Conservation (phyloP, 1,284 basidiomycete species). For the Naganishia sp. region DNA sequence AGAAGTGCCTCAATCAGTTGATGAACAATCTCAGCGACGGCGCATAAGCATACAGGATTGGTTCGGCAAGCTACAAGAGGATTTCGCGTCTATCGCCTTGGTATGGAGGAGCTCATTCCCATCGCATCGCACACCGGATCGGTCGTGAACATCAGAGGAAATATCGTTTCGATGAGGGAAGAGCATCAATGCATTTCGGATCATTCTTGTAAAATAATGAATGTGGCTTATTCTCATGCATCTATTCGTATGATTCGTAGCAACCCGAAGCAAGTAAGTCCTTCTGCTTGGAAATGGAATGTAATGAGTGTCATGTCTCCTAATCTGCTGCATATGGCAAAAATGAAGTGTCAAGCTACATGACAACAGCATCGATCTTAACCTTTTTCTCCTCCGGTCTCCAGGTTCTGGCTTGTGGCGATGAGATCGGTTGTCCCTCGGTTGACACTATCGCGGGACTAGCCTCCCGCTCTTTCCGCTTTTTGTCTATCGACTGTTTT, state of each 20-base stretch:
- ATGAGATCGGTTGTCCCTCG: slow-evolving; percentile 63
- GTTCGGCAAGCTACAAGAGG: not conserved
- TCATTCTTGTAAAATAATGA: no score
- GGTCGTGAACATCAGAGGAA: no score
- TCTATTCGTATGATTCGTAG: not conserved
- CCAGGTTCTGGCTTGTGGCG: slow-evolving; percentile 66
- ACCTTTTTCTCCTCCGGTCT: slow-evolving; percentile 31
- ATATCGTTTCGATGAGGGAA: no score
- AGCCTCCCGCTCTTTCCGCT: slow-evolving; percentile 19
- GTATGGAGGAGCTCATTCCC: not conserved
- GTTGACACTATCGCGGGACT: slow-evolving; percentile 38
- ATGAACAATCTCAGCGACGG: slow-evolving; percentile 72
- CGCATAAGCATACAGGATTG: not conserved
- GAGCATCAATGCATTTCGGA: no score
- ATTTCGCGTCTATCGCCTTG: not conserved
- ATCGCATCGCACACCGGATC: no score
- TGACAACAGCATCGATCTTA: slow-evolving; percentile 24
- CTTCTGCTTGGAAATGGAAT: no score
- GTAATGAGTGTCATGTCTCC: no score
- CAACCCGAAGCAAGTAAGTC: not conserved
- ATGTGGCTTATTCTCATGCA: no score
- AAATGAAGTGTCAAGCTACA: not conserved
- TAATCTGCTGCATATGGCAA: no score
- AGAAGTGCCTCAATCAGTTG: slow-evolving; percentile 91
- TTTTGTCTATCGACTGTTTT: not conserved